Evolutionary conservation across 306 rosid genomes (phyloP).

Genomic region (Acacia acuminata): DNA sequence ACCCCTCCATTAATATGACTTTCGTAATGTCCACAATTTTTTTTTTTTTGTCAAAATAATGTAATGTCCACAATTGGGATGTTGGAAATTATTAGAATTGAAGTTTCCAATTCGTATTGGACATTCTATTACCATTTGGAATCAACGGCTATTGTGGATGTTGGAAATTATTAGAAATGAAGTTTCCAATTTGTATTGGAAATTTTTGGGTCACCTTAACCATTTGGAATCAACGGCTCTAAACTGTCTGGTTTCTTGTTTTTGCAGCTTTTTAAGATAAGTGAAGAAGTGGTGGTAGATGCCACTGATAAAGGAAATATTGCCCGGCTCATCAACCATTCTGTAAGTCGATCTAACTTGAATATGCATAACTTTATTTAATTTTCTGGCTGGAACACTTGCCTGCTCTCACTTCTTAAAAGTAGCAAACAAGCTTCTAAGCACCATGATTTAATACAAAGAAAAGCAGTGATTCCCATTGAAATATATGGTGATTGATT

Average conservation of each 20-base stretch:
- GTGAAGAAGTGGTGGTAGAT: slow-evolving; percentile 99
- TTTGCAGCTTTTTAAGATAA: slow-evolving; percentile 90
- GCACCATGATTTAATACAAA: neutral
- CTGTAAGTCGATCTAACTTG: slow-evolving; percentile 56
- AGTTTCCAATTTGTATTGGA: neutral
- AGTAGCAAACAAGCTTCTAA: neutral
- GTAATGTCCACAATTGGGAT: neutral
- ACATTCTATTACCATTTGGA: neutral
- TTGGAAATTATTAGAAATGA: neutral
- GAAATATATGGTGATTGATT: neutral
- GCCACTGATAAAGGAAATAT: slow-evolving; percentile 99
- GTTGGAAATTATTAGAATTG: neutral
- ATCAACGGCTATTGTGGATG: neutral
- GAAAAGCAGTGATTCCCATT: neutral
- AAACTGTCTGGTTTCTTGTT: slow-evolving; percentile 15
- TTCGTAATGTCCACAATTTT: neutral
- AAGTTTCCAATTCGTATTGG: neutral
- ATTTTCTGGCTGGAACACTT: neutral
- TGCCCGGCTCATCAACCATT: slow-evolving; percentile 97
- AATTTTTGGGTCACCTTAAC: slow-evolving; percentile 5
- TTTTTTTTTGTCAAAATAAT: too few species aligned
- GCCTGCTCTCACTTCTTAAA: too few species aligned
- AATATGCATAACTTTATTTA: neutral
- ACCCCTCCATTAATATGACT: neutral
- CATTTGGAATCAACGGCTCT: slow-evolving; percentile 6